A percentile compares a stretch with the other conserved stretches of the same genome.
phyloP scores from a whole-genome alignment of 345 rosid genomes.

The Acer negundo region DNA sequence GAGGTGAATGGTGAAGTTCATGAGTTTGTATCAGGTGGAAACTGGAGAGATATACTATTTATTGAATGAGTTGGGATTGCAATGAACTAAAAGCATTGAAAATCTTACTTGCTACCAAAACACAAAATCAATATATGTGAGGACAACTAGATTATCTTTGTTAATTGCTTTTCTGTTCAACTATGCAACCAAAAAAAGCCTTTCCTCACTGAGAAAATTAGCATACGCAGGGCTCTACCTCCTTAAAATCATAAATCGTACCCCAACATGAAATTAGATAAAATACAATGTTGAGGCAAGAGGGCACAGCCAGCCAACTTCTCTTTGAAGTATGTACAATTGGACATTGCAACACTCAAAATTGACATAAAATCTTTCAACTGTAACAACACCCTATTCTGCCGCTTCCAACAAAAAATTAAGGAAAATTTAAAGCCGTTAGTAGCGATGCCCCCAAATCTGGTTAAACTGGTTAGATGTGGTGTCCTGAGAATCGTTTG shows the following conservation, averaged over 20 bases:
- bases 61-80: constrained; percentile 36
- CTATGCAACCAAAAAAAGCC: background rate
- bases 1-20: constrained; percentile 76
- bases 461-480: constrained; percentile 20
- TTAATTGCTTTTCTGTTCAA: background rate
- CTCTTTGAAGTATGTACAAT: constrained; percentile 31
- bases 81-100: background rate
- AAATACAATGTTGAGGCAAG: constrained; percentile 25
- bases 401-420: constrained; percentile 6
- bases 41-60: constrained; percentile 52
- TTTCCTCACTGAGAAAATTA: background rate
- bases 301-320: constrained; percentile 10
- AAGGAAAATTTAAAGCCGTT: constrained; percentile 9
- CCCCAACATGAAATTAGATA: constrained; percentile 17
- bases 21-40: constrained; percentile 77
- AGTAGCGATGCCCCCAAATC: constrained; percentile 30
- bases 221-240: background rate
- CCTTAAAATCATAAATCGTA: constrained; percentile 8
- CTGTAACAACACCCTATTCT: constrained; percentile 20
- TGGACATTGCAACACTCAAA: constrained; percentile 23
- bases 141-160: background rate
- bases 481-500: constrained; percentile 18
- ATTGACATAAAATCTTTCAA: constrained; percentile 1
- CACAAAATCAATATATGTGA: background rate
- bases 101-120: background rate